Percentiles rank a stretch among this genome's conserved stretches.
phyloP scores from a whole-genome alignment of 176 grass and related monocot genomes.

The Oryza glumipatula region DNA sequence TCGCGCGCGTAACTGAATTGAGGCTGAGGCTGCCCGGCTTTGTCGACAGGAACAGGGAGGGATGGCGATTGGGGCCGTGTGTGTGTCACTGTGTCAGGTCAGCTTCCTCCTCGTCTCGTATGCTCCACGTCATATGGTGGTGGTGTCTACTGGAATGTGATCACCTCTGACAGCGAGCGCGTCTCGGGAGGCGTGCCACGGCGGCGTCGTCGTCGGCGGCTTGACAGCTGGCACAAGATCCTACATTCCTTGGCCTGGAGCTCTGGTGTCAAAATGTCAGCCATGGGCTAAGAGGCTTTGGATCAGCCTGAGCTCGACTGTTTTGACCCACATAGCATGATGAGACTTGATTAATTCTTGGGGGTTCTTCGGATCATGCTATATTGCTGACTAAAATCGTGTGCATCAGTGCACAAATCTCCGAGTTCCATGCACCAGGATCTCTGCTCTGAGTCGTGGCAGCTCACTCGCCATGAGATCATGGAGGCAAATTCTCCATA shows the following conservation, averaged over 20 bases:
- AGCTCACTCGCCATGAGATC: neutral
- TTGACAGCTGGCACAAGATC: neutral
- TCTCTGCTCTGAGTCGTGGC: neutral
- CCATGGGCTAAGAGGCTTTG: too few species aligned
- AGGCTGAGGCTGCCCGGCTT: neutral
- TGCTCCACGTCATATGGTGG: neutral
- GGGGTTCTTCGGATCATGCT: too few species aligned
- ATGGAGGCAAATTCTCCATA: neutral
- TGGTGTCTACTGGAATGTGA: neutral
- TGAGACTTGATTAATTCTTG: too few species aligned
- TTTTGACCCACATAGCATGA: neutral
- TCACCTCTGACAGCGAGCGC: neutral
- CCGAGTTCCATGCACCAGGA: neutral
- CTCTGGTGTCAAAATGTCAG: too few species aligned
- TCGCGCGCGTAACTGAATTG: slow-evolving; percentile 35
- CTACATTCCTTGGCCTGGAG: too few species aligned
- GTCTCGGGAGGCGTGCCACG: neutral
- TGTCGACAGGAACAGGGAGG: neutral
- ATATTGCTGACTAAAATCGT: too few species aligned
- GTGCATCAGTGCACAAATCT: neutral
- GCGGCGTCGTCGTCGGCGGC: too few species aligned
- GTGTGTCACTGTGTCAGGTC: neutral
- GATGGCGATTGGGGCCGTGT: neutral
- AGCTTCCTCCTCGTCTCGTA: neutral
- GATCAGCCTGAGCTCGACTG: neutral